Evolutionary conservation across 371 early-diverging fungal species (phyloP).

Genomic region (Zychaea mexicana): DNA sequence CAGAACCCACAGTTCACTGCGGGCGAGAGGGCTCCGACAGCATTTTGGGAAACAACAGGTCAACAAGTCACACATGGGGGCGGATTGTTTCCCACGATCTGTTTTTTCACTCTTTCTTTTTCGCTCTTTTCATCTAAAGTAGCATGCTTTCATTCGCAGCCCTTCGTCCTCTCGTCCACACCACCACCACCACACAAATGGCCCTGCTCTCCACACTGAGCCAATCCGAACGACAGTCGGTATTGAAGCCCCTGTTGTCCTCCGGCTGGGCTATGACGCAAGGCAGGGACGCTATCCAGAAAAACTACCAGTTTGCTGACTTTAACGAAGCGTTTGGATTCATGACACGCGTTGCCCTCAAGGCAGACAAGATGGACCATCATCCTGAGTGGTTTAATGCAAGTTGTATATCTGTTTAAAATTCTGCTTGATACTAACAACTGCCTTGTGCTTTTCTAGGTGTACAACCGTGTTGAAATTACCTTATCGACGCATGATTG

Average conservation of each 20-base stretch:
- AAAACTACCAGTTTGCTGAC: constrained; percentile 75
- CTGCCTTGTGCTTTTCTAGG: constrained; percentile 36
- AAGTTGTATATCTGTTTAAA: constrained; percentile 14
- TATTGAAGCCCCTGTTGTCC: constrained; percentile 51
- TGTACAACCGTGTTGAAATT: constrained; percentile 90
- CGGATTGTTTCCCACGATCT: constrained; percentile 6
- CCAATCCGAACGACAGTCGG: constrained; percentile 49
- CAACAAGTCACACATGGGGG: not conserved
- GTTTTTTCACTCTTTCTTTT: not conserved
- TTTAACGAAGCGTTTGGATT: constrained; percentile 93
- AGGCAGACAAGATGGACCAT: constrained; percentile 91
- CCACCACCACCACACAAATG: not conserved
- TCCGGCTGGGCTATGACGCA: constrained; percentile 67
- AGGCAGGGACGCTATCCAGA: constrained; percentile 82
- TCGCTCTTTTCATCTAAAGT: not conserved
- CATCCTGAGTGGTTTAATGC: constrained; percentile 97
- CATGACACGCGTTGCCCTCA: constrained; percentile 90
- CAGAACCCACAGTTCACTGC: not conserved
- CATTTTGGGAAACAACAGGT: no score
- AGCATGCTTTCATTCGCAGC: not conserved
- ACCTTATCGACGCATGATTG: constrained; percentile 92
- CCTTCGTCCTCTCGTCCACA: not conserved
- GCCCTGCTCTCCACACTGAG: constrained; percentile 45
- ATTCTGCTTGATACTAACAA: not conserved
- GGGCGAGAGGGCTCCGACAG: no score